Conservation (phyloP, 73 alveolate species). For the Paramecium biaurelia region DNA sequence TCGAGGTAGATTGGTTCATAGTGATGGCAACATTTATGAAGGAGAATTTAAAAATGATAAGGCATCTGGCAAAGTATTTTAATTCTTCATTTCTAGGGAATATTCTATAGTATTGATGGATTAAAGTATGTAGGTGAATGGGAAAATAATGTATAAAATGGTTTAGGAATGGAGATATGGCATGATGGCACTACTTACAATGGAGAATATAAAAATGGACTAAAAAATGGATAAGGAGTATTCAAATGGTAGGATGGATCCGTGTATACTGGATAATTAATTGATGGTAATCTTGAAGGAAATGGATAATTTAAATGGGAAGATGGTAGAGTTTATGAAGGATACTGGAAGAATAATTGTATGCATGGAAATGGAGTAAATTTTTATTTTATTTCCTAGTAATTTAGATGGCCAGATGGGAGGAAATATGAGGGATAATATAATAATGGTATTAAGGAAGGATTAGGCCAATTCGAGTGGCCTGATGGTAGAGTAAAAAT, state of each 20-base stretch:
- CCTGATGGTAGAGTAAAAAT: conserved; percentile 76
- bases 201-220: conserved; percentile 69
- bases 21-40: conserved; percentile 56
- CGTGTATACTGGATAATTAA: conserved; percentile 65
- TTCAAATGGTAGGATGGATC: conserved; percentile 79
- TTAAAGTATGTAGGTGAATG: conserved; percentile 51
- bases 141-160: conserved; percentile 60
- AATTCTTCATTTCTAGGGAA: not conserved
- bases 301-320: conserved; percentile 68
- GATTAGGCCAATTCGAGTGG: conserved; percentile 80
- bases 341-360: conserved; percentile 69
- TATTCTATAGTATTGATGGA: not conserved
- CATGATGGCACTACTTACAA: conserved; percentile 67
- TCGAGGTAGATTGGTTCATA: not conserved
- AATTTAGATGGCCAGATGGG: conserved; percentile 68
- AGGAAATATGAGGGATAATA: conserved; percentile 77
- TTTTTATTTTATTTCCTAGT: not conserved
- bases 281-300: conserved; percentile 71
- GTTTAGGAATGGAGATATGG: conserved; percentile 58
- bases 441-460: conserved; percentile 71
- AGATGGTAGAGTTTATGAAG: conserved; percentile 67
- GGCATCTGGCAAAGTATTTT: not conserved
- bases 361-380: conserved; percentile 59
- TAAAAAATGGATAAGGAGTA: conserved; percentile 71
- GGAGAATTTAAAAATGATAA: conserved; percentile 49